Conservation (phyloP, 1,139 yeast genomes). For the Debaryomyces sp. region DNA sequence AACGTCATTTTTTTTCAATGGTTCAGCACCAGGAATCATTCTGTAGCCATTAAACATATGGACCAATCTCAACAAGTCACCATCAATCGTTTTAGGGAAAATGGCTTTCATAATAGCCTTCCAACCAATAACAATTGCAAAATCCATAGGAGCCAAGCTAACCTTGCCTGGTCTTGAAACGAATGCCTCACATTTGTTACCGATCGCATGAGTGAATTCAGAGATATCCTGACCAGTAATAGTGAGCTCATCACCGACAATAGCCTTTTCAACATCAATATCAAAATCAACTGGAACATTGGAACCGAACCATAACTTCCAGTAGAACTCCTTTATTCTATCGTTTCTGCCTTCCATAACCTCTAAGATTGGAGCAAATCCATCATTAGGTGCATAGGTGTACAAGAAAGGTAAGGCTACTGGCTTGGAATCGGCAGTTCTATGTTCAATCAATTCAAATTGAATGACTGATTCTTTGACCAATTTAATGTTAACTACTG, state of each 20-base stretch:
- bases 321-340: constrained; percentile 93
- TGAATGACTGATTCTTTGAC: constrained; percentile 54
- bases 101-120: constrained; percentile 95
- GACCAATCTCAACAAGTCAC: constrained; percentile 90
- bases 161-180: constrained; percentile 85
- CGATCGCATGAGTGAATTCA: constrained; percentile 95
- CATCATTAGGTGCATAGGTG: constrained; percentile 79
- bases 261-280: constrained; percentile 68
- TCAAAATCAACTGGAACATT: constrained; percentile 57
- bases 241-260: constrained; percentile 69
- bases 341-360: constrained; percentile 88
- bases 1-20: constrained; percentile 85
- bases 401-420: constrained; percentile 78
- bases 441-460: constrained; percentile 80
- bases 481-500: constrained; percentile 67
- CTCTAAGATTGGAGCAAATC: constrained; percentile 94
- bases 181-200: constrained; percentile 95
- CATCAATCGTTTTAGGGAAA: constrained; percentile 95
- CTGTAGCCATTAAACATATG: constrained; percentile 94
- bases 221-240: constrained; percentile 80
- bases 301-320: constrained; percentile 95
- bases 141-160: constrained; percentile 97
- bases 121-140: constrained; percentile 98
- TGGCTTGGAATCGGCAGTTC: constrained; percentile 77
- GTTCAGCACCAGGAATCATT: constrained; percentile 90